phyloP scores from a whole-genome alignment of 1,284 basidiomycete species.

The Singerocomus inundabilis region DNA sequence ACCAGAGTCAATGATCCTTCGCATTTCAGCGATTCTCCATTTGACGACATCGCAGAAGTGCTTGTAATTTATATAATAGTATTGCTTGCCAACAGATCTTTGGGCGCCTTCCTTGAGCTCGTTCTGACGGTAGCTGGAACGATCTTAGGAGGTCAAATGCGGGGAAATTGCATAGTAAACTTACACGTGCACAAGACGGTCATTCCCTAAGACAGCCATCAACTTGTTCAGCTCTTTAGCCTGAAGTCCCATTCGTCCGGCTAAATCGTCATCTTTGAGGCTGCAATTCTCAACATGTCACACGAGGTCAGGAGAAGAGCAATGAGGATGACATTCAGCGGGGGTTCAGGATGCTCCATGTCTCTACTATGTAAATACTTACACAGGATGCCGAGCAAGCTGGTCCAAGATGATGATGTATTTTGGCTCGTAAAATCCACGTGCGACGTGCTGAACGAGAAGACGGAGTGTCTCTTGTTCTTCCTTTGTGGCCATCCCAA shows the following conservation, averaged over 20 bases:
- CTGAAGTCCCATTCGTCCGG: slow-evolving; percentile 82
- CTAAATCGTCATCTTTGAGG: slow-evolving; percentile 90
- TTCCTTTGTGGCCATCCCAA: slow-evolving; percentile 64
- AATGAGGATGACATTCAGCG: slow-evolving; percentile 20
- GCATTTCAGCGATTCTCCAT: slow-evolving; percentile 96
- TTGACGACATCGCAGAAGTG: slow-evolving; percentile 97
- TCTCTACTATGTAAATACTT: slow-evolving; percentile 48
- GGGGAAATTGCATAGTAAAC: slow-evolving; percentile 33
- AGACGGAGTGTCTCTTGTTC: slow-evolving; percentile 72
- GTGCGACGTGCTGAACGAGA: slow-evolving; percentile 89
- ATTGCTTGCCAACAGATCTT: slow-evolving; percentile 78
- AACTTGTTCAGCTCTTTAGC: slow-evolving; percentile 94
- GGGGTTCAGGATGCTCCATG: slow-evolving; percentile 16
- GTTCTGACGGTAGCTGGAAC: slow-evolving; percentile 73
- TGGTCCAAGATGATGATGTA: slow-evolving; percentile 93
- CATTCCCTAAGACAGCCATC: slow-evolving; percentile 82
- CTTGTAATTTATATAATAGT: slow-evolving; percentile 97
- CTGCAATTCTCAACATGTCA: slow-evolving; percentile 43
- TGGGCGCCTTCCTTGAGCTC: slow-evolving; percentile 83
- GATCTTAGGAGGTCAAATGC: slow-evolving; percentile 4
- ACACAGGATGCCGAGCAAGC: slow-evolving; percentile 89
- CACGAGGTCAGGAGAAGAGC: slow-evolving; percentile 16
- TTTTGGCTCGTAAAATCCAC: slow-evolving; percentile 93
- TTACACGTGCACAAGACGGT: slow-evolving; percentile 82
- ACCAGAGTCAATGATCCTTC: slow-evolving; percentile 83